phyloP scores from a whole-genome alignment of 75 land plant genomes.

The Sequoia sempervirens region DNA sequence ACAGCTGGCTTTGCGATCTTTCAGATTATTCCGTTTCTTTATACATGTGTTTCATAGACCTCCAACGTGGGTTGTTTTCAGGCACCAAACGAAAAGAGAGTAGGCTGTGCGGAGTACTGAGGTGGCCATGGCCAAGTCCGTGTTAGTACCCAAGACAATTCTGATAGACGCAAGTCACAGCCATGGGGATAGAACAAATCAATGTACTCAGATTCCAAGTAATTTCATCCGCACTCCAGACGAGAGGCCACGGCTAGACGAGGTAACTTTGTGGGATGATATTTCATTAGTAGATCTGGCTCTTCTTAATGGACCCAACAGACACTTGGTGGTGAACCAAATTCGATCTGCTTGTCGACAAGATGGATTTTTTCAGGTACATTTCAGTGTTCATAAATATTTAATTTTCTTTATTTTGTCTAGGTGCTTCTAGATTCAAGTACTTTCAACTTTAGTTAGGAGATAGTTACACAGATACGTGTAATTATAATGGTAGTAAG shows the following conservation, averaged over 20 bases:
- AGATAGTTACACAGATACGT: too few relatives aligned
- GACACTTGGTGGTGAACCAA: constrained; percentile 17
- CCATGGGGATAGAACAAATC: neutral
- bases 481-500: too few relatives aligned
- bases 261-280: neutral
- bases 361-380: constrained; percentile 69
- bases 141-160: too few relatives aligned
- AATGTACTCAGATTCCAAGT: neutral
- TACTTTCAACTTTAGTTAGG: too few relatives aligned
- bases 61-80: too few relatives aligned
- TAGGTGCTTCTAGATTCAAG: neutral
- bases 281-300: constrained; percentile 54
- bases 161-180: too few relatives aligned
- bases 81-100: too few relatives aligned
- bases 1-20: too few relatives aligned
- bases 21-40: too few relatives aligned
- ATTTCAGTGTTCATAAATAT: neutral
- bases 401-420: neutral
- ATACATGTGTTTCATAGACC: too few relatives aligned
- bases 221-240: neutral
- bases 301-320: constrained; percentile 25
- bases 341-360: constrained; percentile 41
- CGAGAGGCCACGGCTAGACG: neutral
- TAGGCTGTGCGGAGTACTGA: too few relatives aligned
- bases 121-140: too few relatives aligned